These are phyloP conservation scores for Parathielavia hyrcaniae DNA, from an alignment of 495 filamentous ascomycete genomes.

Conservation along the genomic window DNA sequence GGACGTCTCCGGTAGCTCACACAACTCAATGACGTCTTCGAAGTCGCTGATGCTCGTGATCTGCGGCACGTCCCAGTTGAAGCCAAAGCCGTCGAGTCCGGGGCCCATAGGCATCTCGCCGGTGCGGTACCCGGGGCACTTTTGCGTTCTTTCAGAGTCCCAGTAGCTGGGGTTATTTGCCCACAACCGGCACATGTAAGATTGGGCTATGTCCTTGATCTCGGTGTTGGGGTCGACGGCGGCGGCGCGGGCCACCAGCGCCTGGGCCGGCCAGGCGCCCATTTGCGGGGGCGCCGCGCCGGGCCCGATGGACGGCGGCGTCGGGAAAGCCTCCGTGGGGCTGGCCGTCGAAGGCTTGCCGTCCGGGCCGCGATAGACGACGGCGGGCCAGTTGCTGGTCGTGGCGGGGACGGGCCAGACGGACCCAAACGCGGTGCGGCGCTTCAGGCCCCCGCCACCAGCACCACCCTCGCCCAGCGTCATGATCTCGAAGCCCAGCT, in stretches of 20 bases:
- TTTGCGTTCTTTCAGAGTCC: not conserved
- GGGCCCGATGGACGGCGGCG: slow-evolving; percentile 3
- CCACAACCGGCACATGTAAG: not conserved
- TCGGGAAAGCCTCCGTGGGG: slow-evolving; percentile 3
- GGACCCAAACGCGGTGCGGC: not conserved
- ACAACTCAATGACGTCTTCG: not conserved
- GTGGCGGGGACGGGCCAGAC: slow-evolving; percentile 4
- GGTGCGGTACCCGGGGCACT: not conserved
- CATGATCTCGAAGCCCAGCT: slow-evolving; percentile 5
- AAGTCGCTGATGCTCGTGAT: not conserved
- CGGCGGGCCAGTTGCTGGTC: not conserved
- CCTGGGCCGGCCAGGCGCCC: slow-evolving; percentile 1
- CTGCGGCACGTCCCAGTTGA: not conserved
- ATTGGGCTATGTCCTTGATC: not conserved
- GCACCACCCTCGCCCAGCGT: slow-evolving; percentile 1
- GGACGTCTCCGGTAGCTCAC: not conserved
- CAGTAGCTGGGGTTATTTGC: not conserved
- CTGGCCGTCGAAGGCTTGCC: not conserved
- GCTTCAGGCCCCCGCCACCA: not conserved
- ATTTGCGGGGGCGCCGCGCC: slow-evolving; percentile 3
- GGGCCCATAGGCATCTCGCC: not conserved
- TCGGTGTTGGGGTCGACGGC: not conserved
- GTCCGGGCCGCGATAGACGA: not conserved
- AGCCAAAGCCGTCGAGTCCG: not conserved
- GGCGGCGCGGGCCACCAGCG: not conserved